These are phyloP conservation scores for Tuber magnatum DNA, from an alignment of 495 filamentous ascomycete species.

Conservation along the genomic window DNA sequence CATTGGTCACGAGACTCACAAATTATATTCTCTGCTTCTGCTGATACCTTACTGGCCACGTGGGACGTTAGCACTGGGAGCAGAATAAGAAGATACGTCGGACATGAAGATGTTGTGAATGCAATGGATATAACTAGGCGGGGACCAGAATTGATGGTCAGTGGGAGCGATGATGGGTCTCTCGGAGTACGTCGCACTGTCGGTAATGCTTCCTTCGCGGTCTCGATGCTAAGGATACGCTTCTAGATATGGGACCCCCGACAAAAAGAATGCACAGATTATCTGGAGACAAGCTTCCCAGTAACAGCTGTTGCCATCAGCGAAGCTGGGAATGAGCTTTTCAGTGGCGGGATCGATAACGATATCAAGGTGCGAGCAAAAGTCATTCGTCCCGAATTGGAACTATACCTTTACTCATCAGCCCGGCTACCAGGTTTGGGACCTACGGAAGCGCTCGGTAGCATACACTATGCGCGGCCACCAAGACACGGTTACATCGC, in stretches of 20 bases:
- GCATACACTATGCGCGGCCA: conserved; percentile 85
- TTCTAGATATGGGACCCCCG: conserved; percentile 81
- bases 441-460: conserved; percentile 80
- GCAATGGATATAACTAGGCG: conserved; percentile 76
- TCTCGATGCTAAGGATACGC: conserved; percentile 5
- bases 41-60: conserved; percentile 66
- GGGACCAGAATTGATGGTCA: conserved; percentile 81
- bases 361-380: conserved; percentile 66
- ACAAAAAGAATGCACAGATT: conserved; percentile 79
- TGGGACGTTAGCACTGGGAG: conserved; percentile 87
- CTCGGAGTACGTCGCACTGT: conserved; percentile 54
- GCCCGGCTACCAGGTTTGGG: conserved; percentile 52
- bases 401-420: conserved; percentile 7
- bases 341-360: conserved; percentile 91
- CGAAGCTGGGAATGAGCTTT: conserved; percentile 92
- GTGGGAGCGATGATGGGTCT: conserved; percentile 83
- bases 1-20: conserved; percentile 94
- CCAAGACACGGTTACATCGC: conserved; percentile 82
- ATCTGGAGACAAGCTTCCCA: conserved; percentile 84
- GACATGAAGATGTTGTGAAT: conserved; percentile 92
- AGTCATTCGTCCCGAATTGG: neutral
- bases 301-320: conserved; percentile 84
- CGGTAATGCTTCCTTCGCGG: neutral
- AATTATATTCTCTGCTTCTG: conserved; percentile 85
- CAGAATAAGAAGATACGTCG: conserved; percentile 81